Evolutionary conservation across 2,329 filamentous ascomycete species (phyloP).

Genomic region (Plectosphaerella cucumerina): DNA sequence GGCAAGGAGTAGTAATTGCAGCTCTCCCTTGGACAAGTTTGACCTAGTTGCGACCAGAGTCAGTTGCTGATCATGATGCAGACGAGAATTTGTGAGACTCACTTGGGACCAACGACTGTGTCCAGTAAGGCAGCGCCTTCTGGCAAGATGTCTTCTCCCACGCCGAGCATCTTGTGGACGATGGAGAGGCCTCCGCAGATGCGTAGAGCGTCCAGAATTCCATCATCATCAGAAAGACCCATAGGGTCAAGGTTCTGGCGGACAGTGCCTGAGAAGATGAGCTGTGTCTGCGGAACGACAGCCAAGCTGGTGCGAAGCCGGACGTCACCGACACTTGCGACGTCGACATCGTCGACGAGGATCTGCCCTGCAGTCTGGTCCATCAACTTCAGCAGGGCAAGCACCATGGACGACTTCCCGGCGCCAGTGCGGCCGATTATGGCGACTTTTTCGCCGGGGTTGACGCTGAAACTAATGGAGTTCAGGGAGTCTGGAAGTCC

Average conservation of each 20-base stretch:
- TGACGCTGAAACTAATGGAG: slow-evolving; percentile 9
- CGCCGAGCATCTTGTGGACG: not conserved
- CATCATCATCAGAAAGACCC: not conserved
- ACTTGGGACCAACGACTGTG: not conserved
- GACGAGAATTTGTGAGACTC: too few species aligned
- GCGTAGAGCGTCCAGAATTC: not conserved
- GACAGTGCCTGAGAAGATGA: slow-evolving; percentile 1
- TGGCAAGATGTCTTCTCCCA: not conserved
- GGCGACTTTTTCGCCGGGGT: slow-evolving; percentile 49
- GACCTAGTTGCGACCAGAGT: not conserved
- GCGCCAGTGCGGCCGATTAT: slow-evolving; percentile 58
- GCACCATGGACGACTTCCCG: slow-evolving; percentile 58
- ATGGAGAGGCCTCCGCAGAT: not conserved
- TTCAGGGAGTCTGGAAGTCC: slow-evolving; percentile 18
- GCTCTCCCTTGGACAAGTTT: not conserved
- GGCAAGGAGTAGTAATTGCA: not conserved
- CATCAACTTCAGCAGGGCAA: slow-evolving; percentile 52
- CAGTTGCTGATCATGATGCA: not conserved
- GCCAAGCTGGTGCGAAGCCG: slow-evolving; percentile 4
- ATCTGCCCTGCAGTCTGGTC: slow-evolving; percentile 31
- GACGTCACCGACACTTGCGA: not conserved
- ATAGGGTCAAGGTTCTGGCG: slow-evolving; percentile 1
- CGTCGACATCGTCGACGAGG: slow-evolving; percentile 31
- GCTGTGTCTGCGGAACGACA: slow-evolving; percentile 3
- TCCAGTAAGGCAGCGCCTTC: not conserved